Evolutionary conservation across 2,329 filamentous ascomycete species (phyloP).

Genomic region (Hysterium pulicare): DNA sequence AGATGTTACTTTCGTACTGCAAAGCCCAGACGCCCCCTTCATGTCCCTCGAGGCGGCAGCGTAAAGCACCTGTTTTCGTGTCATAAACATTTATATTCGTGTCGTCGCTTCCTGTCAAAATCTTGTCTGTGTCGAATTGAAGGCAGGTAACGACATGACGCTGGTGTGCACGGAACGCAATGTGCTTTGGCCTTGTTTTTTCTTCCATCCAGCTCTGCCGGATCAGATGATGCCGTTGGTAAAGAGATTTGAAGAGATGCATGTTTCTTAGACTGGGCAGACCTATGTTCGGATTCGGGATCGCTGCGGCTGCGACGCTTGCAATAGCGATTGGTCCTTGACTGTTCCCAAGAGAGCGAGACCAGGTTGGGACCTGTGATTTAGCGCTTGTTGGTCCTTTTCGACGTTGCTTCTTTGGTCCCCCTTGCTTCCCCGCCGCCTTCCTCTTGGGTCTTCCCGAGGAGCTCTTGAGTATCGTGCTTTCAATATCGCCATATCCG

Average conservation of each 20-base stretch:
- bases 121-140: constrained; percentile 97
- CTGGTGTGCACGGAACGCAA: constrained; percentile 94
- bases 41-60: constrained; percentile 82
- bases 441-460: constrained; percentile 39
- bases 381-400: constrained; percentile 49
- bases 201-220: constrained; percentile 85
- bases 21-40: constrained; percentile 97
- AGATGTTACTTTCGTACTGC: constrained; percentile 90
- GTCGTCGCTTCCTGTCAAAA: constrained; percentile 95
- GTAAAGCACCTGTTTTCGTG: constrained; percentile 84
- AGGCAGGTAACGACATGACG: constrained; percentile 96
- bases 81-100: constrained; percentile 98
- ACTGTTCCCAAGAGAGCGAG: constrained; percentile 51
- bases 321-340: constrained; percentile 86
- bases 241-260: constrained; percentile 94
- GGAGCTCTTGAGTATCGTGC: constrained; percentile 26
- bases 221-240: constrained; percentile 88
- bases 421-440: constrained; percentile 32
- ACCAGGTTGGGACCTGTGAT: constrained; percentile 43
- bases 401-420: constrained; percentile 55
- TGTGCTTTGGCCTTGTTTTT: constrained; percentile 79
- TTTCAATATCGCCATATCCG: constrained; percentile 22
- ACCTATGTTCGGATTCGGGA: constrained; percentile 78
- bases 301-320: constrained; percentile 74
- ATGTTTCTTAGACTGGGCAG: constrained; percentile 74